A percentile compares a stretch with the other conserved stretches of the same genome.
Evolutionary conservation across 202 grass and related monocot species (phyloP).

Genomic region (Setaria viridis): DNA sequence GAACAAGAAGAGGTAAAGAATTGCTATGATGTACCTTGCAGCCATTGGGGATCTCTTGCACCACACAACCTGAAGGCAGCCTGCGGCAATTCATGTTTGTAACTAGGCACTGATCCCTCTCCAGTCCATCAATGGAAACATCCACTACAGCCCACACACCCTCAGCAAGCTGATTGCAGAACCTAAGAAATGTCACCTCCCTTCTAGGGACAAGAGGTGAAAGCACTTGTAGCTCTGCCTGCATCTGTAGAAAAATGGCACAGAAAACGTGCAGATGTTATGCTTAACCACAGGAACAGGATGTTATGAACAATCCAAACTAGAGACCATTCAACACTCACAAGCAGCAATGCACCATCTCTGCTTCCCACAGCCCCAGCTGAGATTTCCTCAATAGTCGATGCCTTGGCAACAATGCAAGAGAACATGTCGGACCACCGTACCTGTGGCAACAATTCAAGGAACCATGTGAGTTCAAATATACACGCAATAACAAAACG

Average conservation of each 20-base stretch:
- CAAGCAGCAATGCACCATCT: slow-evolving; percentile 91
- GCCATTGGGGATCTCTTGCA: slow-evolving; percentile 80
- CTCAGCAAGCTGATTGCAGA: slow-evolving; percentile 78
- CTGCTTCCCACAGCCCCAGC: slow-evolving; percentile 68
- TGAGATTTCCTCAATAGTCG: slow-evolving; percentile 69
- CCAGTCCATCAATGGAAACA: slow-evolving; percentile 76
- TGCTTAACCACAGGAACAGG: background rate
- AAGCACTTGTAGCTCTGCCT: slow-evolving; percentile 86
- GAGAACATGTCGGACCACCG: slow-evolving; percentile 82
- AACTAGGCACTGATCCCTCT: slow-evolving; percentile 48
- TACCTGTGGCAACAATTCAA: slow-evolving; percentile 53
- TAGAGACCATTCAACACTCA: slow-evolving; percentile 54
- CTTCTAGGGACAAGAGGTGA: slow-evolving; percentile 84
- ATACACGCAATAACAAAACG: slow-evolving; percentile 34
- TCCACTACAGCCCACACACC: slow-evolving; percentile 88
- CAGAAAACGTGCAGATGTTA: slow-evolving; percentile 3
- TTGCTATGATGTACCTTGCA: slow-evolving; percentile 64
- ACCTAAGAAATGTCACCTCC: slow-evolving; percentile 78
- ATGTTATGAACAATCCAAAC: background rate
- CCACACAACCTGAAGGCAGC: slow-evolving; percentile 88
- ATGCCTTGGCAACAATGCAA: slow-evolving; percentile 76
- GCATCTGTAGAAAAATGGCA: slow-evolving; percentile 65
- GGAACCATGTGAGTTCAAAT: slow-evolving; percentile 35
- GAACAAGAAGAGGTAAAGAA: slow-evolving; percentile 19
- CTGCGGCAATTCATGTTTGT: slow-evolving; percentile 65